phyloP scores from a whole-genome alignment of 1,284 basidiomycete genomes.

The Ustilago tritici region DNA sequence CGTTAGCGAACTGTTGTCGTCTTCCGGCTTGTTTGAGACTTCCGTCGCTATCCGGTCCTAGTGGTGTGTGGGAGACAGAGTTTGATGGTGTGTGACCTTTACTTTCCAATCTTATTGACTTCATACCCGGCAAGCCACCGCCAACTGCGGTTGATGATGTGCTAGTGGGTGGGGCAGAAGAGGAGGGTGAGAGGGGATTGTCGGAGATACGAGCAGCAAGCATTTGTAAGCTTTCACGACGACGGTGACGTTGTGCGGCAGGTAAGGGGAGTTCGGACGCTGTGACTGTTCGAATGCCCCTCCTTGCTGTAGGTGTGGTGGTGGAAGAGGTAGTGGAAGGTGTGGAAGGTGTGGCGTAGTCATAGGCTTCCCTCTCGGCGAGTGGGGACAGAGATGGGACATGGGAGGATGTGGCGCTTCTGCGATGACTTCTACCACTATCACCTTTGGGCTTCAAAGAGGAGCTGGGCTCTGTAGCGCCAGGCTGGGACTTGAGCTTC shows the following conservation, averaged over 20 bases:
- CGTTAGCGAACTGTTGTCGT: constrained; percentile 48
- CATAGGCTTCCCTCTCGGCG: constrained; percentile 34
- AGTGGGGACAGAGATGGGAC: constrained; percentile 44
- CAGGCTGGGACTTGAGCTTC: background rate
- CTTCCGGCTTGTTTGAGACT: constrained; percentile 13
- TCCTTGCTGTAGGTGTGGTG: constrained; percentile 9
- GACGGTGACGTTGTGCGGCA: constrained; percentile 38
- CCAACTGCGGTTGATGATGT: background rate
- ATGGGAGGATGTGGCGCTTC: constrained; percentile 40
- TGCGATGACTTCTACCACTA: constrained; percentile 17
- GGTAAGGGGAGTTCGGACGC: constrained; percentile 42
- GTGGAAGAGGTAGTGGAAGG: background rate
- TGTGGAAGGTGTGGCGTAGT: constrained; percentile 7
- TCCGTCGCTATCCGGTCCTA: constrained; percentile 8
- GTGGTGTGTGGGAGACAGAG: constrained; percentile 14
- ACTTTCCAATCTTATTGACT: constrained; percentile 18
- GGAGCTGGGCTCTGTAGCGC: background rate
- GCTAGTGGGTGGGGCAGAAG: background rate
- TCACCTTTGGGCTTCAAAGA: constrained; percentile 4
- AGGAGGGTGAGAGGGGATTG: background rate
- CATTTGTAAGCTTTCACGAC: constrained; percentile 44
- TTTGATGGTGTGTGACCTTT: constrained; percentile 46
- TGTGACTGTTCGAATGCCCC: constrained; percentile 40
- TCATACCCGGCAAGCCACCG: constrained; percentile 8
- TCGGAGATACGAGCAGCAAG: constrained; percentile 41